These are phyloP conservation scores for Glebionis coronaria DNA, from an alignment of 129 eudicot genomes.

Conservation along the genomic window DNA sequence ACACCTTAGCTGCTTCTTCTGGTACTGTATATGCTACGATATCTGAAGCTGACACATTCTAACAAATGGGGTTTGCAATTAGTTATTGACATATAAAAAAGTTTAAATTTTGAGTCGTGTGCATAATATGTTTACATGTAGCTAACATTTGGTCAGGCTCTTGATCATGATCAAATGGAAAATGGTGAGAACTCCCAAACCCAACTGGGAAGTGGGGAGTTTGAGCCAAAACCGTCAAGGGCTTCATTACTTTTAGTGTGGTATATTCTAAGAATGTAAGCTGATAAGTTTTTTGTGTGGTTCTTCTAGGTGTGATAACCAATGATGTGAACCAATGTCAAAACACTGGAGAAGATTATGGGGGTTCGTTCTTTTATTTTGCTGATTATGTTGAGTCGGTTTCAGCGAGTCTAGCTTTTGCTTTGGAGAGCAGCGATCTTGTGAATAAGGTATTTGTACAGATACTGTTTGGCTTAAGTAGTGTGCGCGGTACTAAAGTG, in stretches of 20 bases:
- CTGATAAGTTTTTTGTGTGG: conserved; percentile 38
- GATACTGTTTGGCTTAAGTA: conserved; percentile 54
- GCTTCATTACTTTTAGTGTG: conserved; percentile 32
- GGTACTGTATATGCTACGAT: conserved; percentile 43
- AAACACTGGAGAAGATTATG: conserved; percentile 26
- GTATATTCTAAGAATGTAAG: conserved; percentile 3
- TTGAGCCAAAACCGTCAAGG: conserved; percentile 56
- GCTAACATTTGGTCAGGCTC: conserved; percentile 39
- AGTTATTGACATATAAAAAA: conserved; percentile 18
- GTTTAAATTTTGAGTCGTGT: not conserved
- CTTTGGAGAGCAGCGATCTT: conserved; percentile 61
- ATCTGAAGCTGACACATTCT: conserved; percentile 10
- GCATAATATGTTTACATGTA: conserved; percentile 9
- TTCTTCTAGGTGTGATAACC: conserved; percentile 56
- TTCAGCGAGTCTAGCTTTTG: conserved; percentile 73
- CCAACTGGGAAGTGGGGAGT: conserved; percentile 19
- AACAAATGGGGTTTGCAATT: conserved; percentile 11
- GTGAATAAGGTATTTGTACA: conserved; percentile 56
- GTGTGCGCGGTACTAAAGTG: conserved; percentile 18
- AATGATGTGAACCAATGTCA: conserved; percentile 33
- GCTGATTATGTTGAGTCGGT: conserved; percentile 71
- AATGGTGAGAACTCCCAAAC: conserved; percentile 47
- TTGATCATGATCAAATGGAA: conserved; percentile 59
- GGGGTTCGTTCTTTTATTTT: conserved; percentile 42
- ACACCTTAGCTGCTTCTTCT: conserved; percentile 28